These are phyloP conservation scores for Anethum foeniculum DNA, from an alignment of 140 eudicot species.

Conservation along the genomic window DNA sequence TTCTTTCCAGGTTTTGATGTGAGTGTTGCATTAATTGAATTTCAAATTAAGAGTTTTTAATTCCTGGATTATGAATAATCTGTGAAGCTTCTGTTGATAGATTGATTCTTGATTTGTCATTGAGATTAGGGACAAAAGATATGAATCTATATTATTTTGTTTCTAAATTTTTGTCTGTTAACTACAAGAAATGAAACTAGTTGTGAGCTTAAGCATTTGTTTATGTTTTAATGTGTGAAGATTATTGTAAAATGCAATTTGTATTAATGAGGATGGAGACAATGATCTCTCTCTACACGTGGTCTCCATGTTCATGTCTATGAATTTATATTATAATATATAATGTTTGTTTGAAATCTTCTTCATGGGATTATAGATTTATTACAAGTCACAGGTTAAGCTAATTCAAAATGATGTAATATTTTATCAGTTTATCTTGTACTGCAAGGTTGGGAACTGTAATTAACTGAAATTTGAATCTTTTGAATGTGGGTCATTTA, in stretches of 20 bases:
- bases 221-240: background rate
- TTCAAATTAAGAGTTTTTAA: background rate
- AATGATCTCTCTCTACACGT: slow-evolving; percentile 62
- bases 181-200: background rate
- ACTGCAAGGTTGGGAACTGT: background rate
- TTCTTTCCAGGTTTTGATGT: background rate
- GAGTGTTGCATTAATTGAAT: background rate
- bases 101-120: slow-evolving; percentile 14
- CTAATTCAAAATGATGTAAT: background rate
- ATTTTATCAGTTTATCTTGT: background rate
- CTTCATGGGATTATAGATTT: slow-evolving; percentile 8
- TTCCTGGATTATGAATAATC: background rate
- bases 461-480: background rate
- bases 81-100: slow-evolving; percentile 21
- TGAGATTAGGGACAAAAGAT: slow-evolving; percentile 15
- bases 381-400: slow-evolving; percentile 5
- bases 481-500: background rate
- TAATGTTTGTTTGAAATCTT: slow-evolving; percentile 9
- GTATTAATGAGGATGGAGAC: slow-evolving; percentile 45
- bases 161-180: background rate
- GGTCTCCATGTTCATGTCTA: slow-evolving; percentile 51
- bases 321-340: slow-evolving; percentile 11
- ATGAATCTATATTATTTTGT: background rate
- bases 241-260: background rate
- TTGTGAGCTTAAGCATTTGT: background rate